Base-by-base conservation (phyloP, 1,139 yeast genomes). In the Kodamaea sp. region DNA sequence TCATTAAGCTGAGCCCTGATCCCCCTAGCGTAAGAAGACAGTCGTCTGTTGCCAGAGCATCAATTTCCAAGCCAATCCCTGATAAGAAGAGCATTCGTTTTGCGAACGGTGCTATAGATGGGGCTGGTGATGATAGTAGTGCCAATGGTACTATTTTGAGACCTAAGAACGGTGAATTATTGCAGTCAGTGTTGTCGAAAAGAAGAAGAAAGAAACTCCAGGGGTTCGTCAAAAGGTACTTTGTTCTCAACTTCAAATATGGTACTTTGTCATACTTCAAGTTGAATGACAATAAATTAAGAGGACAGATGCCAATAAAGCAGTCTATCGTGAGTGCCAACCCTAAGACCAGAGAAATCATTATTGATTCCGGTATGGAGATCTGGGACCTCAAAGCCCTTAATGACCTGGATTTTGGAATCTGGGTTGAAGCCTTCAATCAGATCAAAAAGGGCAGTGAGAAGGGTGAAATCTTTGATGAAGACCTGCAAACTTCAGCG, bases 361-460 rank as follows among this genome's bases (percentile, higher is more conserved):
- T 84, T 34, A 75, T 92, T 43, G 97, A 92, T 57, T 88, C 97
- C 0, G 98, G 98, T 2, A 83, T 92, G 81, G 98, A 92, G 56
- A 80, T 87, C 11, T 92, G 98, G 98, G 80, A 79, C 31, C 67
- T 92, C 44, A 85, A 84, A 49, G 87, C 97, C 0, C 63, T 73
- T 28, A 78, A 73, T 37, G 60, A 60, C 11, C 67, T 70, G 4
- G 92, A 86, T 46, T 92, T 89, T 70, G 73, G 77, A 28, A 71
- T 78, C 7, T 92, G 98, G 98, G 78, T 85, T 7, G 73, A 79
- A 31, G 95, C 96, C 0, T 74, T 89, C 45, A 80, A 81, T 47
- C 61, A 62, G 25, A 61, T 78, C 31, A 70, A 70, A 39, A 55
- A 49, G 31, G 42, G 48, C 4, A 43, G 47, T 20, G 47, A 43